These are phyloP conservation scores for Colletotrichum melonis DNA, from an alignment of 2,329 filamentous ascomycete genomes.

Conservation along the genomic window DNA sequence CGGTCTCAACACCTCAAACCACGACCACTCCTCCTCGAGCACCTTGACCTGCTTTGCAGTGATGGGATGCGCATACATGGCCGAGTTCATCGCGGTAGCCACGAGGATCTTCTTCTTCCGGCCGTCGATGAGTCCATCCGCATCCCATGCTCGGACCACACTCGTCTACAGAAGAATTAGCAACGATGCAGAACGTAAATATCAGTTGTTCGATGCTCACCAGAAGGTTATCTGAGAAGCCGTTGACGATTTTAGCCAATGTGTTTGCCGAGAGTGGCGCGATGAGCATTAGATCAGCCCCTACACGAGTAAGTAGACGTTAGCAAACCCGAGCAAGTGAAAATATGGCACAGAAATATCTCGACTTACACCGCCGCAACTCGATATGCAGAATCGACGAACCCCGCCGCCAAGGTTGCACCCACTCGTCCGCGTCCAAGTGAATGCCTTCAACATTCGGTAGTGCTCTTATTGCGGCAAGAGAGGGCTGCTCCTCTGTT, in stretches of 20 bases:
- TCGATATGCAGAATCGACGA: constrained; percentile 92
- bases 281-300: constrained; percentile 84
- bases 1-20: constrained; percentile 80
- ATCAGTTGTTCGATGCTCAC: constrained; percentile 41
- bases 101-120: constrained; percentile 77
- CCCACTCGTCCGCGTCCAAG: constrained; percentile 88
- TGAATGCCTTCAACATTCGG: constrained; percentile 86
- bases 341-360: too few relatives aligned
- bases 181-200: not conserved
- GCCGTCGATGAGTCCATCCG: constrained; percentile 68
- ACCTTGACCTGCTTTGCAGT: constrained; percentile 78
- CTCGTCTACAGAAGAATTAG: constrained; percentile 45
- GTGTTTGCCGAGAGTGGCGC: constrained; percentile 87
- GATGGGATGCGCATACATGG: constrained; percentile 90
- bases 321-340: too few relatives aligned
- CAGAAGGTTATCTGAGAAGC: constrained; percentile 82
- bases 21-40: constrained; percentile 80
- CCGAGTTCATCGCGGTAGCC: constrained; percentile 87
- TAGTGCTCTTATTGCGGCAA: constrained; percentile 67
- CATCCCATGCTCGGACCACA: constrained; percentile 90
- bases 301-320: constrained; percentile 42
- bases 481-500: constrained; percentile 78
- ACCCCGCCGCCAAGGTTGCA: constrained; percentile 79
- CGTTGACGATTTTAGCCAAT: constrained; percentile 84
- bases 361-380: constrained; percentile 67